A percentile compares a stretch with the other conserved stretches of the same genome.
Conservation (phyloP, 352 stramenopile genomes). For the Globisporangium splendens region DNA sequence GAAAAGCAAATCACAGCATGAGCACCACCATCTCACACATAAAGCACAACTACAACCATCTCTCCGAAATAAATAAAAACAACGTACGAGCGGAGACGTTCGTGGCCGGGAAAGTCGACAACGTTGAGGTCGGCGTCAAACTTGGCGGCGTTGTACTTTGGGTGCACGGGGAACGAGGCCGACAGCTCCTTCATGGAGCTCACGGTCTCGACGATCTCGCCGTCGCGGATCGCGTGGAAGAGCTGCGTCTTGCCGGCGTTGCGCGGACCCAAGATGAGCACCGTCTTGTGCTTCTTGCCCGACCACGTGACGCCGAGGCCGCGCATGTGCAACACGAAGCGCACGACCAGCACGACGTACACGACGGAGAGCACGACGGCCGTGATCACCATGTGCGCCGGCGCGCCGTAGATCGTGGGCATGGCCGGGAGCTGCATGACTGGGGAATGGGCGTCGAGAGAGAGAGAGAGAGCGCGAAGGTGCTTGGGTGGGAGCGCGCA, state of each 20-base stretch:
- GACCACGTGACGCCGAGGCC: constrained; percentile 53
- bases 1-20: neutral
- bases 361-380: constrained; percentile 35
- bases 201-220: constrained; percentile 65
- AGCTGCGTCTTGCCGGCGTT: constrained; percentile 81
- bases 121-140: constrained; percentile 69
- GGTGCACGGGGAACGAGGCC: constrained; percentile 62
- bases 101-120: constrained; percentile 79
- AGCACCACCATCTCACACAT: neutral
- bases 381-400: constrained; percentile 52
- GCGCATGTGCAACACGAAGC: constrained; percentile 70
- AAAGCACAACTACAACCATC: constrained; percentile 1
- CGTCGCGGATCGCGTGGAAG: constrained; percentile 75
- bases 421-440: constrained; percentile 11
- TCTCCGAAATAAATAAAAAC: neutral
- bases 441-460: no score
- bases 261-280: constrained; percentile 60
- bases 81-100: constrained; percentile 69
- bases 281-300: constrained; percentile 72
- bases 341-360: constrained; percentile 54
- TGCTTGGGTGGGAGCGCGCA: neutral
- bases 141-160: constrained; percentile 63
- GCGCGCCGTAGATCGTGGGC: constrained; percentile 56
- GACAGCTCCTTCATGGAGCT: constrained; percentile 84
- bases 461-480: neutral